Conservation (phyloP, 1,139 yeast species). For the Candida neerlandica region DNA sequence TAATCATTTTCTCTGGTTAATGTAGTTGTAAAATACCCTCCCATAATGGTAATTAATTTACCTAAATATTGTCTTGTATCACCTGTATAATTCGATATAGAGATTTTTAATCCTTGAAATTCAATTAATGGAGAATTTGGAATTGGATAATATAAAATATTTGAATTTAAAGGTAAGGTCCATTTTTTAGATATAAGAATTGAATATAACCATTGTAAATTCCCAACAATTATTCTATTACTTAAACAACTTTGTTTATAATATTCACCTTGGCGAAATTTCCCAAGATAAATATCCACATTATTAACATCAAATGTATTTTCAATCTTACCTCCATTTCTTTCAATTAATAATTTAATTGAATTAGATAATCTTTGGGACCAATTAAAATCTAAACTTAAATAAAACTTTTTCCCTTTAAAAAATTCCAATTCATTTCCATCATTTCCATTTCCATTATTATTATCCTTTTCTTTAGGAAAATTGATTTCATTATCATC, state of each 20-base stretch:
- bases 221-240: conserved; percentile 54
- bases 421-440: conserved; percentile 21
- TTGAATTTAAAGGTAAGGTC: conserved; percentile 55
- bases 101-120: conserved; percentile 55
- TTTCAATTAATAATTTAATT: conserved; percentile 28
- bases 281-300: conserved; percentile 68
- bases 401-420: conserved; percentile 28
- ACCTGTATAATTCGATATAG: conserved; percentile 83
- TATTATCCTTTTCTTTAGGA: conserved; percentile 7
- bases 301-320: conserved; percentile 21
- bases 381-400: conserved; percentile 36
- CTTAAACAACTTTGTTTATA: conserved; percentile 30
- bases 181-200: conserved; percentile 59
- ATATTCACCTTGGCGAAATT: conserved; percentile 59
- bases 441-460: too few relatives aligned
- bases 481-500: conserved; percentile 13
- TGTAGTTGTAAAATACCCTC: conserved; percentile 76
- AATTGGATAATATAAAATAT: conserved; percentile 73
- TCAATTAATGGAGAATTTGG: conserved; percentile 55
- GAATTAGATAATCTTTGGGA: conserved; percentile 33
- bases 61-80: conserved; percentile 76
- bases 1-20: conserved; percentile 70
- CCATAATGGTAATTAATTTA: conserved; percentile 64
- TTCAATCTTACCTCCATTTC: conserved; percentile 35
- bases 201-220: conserved; percentile 72